phyloP scores from a whole-genome alignment of 495 filamentous ascomycete species.

The Penicillium argentinense region DNA sequence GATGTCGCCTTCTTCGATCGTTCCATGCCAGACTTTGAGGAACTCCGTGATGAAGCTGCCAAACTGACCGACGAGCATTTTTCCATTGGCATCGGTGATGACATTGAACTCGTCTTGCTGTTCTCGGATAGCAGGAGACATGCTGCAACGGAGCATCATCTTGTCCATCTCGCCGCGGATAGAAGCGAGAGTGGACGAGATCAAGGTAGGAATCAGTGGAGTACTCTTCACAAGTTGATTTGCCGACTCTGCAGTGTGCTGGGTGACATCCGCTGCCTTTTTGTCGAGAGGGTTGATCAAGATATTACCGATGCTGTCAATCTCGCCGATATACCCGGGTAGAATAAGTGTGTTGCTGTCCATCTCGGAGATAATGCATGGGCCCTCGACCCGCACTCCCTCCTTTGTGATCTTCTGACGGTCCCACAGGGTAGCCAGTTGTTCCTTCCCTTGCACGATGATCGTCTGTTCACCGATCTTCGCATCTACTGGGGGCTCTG shows the following conservation, averaged over 20 bases:
- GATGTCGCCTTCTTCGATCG: conserved; percentile 49
- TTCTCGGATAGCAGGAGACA: conserved; percentile 52
- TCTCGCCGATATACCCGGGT: conserved; percentile 43
- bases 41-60: conserved; percentile 53
- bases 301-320: conserved; percentile 47
- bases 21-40: conserved; percentile 41
- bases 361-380: conserved; percentile 51
- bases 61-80: conserved; percentile 54
- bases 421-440: conserved; percentile 44
- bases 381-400: conserved; percentile 38
- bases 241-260: conserved; percentile 25
- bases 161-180: conserved; percentile 53
- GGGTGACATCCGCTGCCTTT: conserved; percentile 1
- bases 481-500: conserved; percentile 31
- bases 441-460: conserved; percentile 37
- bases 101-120: conserved; percentile 56
- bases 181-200: conserved; percentile 41
- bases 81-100: conserved; percentile 45
- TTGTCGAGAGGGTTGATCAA: conserved; percentile 39
- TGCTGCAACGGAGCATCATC: conserved; percentile 51
- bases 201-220: conserved; percentile 40
- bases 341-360: conserved; percentile 52
- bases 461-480: conserved; percentile 33
- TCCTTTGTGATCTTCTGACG: conserved; percentile 39
- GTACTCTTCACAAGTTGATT: conserved; percentile 34